Percentiles rank a stretch among this genome's conserved stretches.
These are phyloP conservation scores for Podospora fimiseda DNA, from an alignment of 495 filamentous ascomycete genomes.

Conservation along the genomic window DNA sequence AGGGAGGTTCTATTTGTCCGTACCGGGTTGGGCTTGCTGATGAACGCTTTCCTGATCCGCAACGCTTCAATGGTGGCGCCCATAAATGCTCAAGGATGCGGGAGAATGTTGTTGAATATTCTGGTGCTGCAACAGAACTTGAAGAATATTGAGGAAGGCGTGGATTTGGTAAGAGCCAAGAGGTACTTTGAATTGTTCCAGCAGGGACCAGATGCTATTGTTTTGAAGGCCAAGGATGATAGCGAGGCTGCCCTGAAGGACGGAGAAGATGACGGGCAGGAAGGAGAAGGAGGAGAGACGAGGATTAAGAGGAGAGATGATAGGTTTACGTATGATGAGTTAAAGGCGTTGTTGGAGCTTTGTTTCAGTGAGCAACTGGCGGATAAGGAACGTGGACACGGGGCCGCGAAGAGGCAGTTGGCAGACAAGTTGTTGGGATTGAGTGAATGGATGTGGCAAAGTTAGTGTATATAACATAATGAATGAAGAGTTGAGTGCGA, in stretches of 20 bases:
- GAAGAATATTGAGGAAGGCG: constrained; percentile 77
- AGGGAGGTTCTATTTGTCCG: constrained; percentile 65
- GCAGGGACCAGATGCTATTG: constrained; percentile 63
- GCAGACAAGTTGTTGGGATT: constrained; percentile 67
- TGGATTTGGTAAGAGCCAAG: constrained; percentile 61
- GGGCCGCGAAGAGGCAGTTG: constrained; percentile 63
- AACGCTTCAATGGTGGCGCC: constrained; percentile 40
- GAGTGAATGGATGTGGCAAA: constrained; percentile 76
- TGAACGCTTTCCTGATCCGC: constrained; percentile 38
- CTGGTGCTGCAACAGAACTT: constrained; percentile 92
- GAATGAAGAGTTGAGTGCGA: too few species aligned
- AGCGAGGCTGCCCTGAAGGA: neutral
- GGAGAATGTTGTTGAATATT: constrained; percentile 82
- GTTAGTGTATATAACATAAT: too few species aligned
- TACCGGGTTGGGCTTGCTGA: constrained; percentile 53
- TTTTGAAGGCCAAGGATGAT: constrained; percentile 57
- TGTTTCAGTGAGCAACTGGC: constrained; percentile 76
- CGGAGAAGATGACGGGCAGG: constrained; percentile 11
- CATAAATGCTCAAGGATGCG: constrained; percentile 57
- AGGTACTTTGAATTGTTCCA: constrained; percentile 77
- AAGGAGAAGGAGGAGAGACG: constrained; percentile 28
- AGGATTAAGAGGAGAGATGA: constrained; percentile 29
- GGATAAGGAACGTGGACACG: constrained; percentile 65
- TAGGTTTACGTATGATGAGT: constrained; percentile 72
- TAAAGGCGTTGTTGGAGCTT: constrained; percentile 76